phyloP scores from a whole-genome alignment of 306 rosid species.

The Cyclanthera cordifolia region DNA sequence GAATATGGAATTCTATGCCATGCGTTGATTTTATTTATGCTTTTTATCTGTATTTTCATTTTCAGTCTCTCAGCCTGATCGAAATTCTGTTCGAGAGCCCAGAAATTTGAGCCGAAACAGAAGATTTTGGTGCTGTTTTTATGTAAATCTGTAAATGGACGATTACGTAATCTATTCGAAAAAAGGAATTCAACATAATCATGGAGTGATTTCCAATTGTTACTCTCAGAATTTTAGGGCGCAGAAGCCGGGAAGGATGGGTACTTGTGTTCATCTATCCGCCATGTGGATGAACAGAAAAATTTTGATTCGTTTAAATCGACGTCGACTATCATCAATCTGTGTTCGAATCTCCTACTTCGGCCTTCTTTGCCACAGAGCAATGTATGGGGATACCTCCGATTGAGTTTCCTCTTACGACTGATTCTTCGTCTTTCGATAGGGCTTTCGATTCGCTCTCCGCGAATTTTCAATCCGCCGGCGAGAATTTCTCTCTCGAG shows the following conservation, averaged over 20 bases:
- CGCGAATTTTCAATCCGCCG: not conserved
- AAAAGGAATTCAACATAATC: conserved; percentile 28
- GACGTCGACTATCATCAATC: conserved; percentile 33
- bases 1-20: conserved; percentile 7
- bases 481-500: conserved; percentile 20
- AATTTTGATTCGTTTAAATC: conserved; percentile 24
- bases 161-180: conserved; percentile 31
- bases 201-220: conserved; percentile 27
- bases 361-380: conserved; percentile 59
- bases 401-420: conserved; percentile 36
- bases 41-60: not conserved
- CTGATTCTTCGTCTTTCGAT: conserved; percentile 7
- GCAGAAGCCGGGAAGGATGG: conserved; percentile 38
- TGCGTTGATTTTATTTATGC: conserved; percentile 7
- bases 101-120: not conserved
- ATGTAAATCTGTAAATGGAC: not conserved
- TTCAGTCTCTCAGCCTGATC: not conserved
- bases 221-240: conserved; percentile 25
- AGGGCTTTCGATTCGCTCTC: not conserved
- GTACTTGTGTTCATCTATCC: conserved; percentile 27
- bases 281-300: conserved; percentile 29
- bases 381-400: conserved; percentile 57
- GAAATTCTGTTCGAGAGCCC: not conserved
- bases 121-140: not conserved
- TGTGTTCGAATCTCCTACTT: conserved; percentile 57